Base-by-base conservation (phyloP, 495 filamentous ascomycete species). In the Aspergillus asperescens region DNA sequence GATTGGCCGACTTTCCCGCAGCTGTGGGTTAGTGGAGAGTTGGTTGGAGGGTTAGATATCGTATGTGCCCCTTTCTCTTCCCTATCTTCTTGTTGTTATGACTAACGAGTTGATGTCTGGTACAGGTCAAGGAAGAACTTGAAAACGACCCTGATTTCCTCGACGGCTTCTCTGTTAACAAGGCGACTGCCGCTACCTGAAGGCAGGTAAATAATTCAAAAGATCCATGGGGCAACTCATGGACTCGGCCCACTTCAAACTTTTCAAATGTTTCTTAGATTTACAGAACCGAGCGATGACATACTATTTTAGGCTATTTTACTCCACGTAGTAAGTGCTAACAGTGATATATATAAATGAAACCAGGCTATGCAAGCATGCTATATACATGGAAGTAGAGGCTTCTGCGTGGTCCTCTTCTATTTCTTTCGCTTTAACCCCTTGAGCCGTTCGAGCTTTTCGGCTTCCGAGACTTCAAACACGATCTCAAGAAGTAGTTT, bases 1-100 rank as follows among this genome's bases (percentile, higher is more conserved):
- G 92, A 96, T 40, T 97, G 93, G 93, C 94, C 93, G 2, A 99
- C 93, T 1, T 99, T 88, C 70, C 90, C 91, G 12, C 91, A 96
- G 69, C 70, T 96, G 46, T 96, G 88, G 80, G 76, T 91, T 7
- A 71, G 76, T 50, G 90, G 91, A 1, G 84, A 92, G 61, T 66
- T 96, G 52, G 83, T 95, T n/a, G 90, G 91, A 31, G 91, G 90
- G 2, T 74, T 99, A 63, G 94, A 97, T 74, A 97, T 97, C 68
- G 93, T 97, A 75, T 64, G 90, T 86, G 39, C 48, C 35, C 23
- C 44, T 28, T 25, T 39, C 47, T 42, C 15, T 39, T 22, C 13
- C 31, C 8, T 55, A 42, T 22, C 46, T 41, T 32, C 40, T 46
- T 29, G 12, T 28, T 44, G 29, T 52, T 19, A 13, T 27, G 15